Percentiles rank a stretch among this genome's conserved stretches.
phyloP scores from a whole-genome alignment of 805 yeast genomes.

The Hanseniaspora thailandica region DNA sequence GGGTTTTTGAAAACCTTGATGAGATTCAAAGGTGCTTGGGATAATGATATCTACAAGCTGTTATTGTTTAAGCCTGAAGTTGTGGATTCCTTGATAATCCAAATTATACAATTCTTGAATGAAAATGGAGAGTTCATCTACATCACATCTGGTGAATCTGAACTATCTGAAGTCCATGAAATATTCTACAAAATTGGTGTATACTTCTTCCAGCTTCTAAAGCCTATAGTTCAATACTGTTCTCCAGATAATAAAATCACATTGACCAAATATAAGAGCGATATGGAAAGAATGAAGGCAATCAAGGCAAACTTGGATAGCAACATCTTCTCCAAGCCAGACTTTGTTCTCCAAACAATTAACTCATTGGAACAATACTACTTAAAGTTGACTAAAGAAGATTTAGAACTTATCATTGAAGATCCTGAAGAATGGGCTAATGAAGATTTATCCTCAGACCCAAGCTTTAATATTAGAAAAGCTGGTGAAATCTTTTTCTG shows the following conservation, averaged over 20 bases:
- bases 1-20: conserved; percentile 7
- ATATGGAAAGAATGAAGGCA: conserved; percentile 47
- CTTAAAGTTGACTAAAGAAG: conserved; percentile 59
- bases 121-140: conserved; percentile 4
- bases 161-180: conserved; percentile 48
- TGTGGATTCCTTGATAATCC: conserved; percentile 6
- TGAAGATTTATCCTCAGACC: conserved; percentile 49
- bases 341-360: conserved; percentile 45
- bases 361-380: conserved; percentile 63
- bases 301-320: conserved; percentile 44
- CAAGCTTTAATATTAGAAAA: conserved; percentile 11
- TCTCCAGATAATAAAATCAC: conserved; percentile 13
- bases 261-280: conserved; percentile 43
- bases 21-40: conserved; percentile 13
- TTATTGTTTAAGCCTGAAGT: conserved; percentile 2
- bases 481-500: conserved; percentile 10
- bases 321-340: conserved; percentile 44
- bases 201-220: conserved; percentile 59
- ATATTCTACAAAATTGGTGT: conserved; percentile 53
- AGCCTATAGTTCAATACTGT: conserved; percentile 30
- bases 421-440: conserved; percentile 92
- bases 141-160: not conserved
- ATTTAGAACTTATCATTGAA: conserved; percentile 65
- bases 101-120: conserved; percentile 1
- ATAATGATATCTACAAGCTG: conserved; percentile 11